Evolutionary conservation across 768 basidiomycete species (phyloP).

Genomic region (Xerocomellus amylosporus): DNA sequence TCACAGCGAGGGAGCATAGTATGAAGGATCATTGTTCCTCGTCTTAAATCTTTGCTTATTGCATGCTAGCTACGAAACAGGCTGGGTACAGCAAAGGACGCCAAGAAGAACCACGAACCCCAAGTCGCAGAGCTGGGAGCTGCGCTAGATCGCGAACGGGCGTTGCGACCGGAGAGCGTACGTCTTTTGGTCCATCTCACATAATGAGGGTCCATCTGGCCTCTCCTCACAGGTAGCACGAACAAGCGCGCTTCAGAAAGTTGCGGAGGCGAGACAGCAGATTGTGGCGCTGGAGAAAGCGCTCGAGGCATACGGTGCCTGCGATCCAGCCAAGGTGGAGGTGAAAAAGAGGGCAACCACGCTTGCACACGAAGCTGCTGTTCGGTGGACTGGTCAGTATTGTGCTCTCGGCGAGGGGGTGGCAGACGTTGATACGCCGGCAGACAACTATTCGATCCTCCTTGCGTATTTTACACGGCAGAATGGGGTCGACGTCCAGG

Average conservation of each 20-base stretch:
- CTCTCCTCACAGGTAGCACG: slow-evolving; percentile 51
- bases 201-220: not conserved
- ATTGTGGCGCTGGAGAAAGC: slow-evolving; percentile 59
- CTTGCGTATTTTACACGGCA: slow-evolving; percentile 66
- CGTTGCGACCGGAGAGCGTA: slow-evolving; percentile 57
- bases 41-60: not conserved
- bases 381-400: slow-evolving; percentile 83
- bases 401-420: not conserved
- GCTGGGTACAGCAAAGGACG: slow-evolving; percentile 49
- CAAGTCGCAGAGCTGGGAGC: slow-evolving; percentile 51
- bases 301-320: slow-evolving; percentile 74
- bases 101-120: slow-evolving; percentile 38
- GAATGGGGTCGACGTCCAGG: slow-evolving; percentile 53
- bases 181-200: slow-evolving; percentile 9
- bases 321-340: slow-evolving; percentile 80
- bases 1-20: slow-evolving; percentile 83
- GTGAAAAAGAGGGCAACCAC: slow-evolving; percentile 68
- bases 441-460: slow-evolving; percentile 71
- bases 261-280: slow-evolving; percentile 48
- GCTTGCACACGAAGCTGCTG: slow-evolving; percentile 78
- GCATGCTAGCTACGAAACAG: slow-evolving; percentile 54
- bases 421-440: not conserved
- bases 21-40: slow-evolving; percentile 2
- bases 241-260: slow-evolving; percentile 46
- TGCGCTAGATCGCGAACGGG: slow-evolving; percentile 50